Conservation (phyloP, 2,329 filamentous ascomycete genomes). For the Penicillium sp. region DNA sequence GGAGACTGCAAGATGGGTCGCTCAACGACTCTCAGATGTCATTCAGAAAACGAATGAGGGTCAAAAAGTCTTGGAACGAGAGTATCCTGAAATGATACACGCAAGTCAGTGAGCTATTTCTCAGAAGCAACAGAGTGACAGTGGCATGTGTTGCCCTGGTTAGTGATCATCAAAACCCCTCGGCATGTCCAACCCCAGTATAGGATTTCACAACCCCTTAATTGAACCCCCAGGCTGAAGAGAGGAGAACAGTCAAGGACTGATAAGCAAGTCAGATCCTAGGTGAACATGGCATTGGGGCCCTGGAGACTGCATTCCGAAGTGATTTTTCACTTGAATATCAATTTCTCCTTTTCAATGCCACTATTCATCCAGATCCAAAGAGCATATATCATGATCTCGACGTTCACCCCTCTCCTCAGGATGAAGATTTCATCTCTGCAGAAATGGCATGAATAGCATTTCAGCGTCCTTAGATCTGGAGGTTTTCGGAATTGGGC, state of each 20-base stretch:
- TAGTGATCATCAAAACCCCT: slow-evolving; percentile 9
- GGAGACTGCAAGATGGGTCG: slow-evolving; percentile 16
- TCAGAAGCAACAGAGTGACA: neutral
- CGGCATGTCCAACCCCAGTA: slow-evolving; percentile 14
- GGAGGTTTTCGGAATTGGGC: neutral
- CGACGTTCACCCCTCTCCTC: neutral
- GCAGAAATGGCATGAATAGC: neutral
- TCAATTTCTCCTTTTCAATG: slow-evolving; percentile 6
- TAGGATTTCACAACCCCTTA: slow-evolving; percentile 18
- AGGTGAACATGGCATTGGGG: neutral
- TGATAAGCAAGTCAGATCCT: slow-evolving; percentile 11
- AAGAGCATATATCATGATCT: neutral
- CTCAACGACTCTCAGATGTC: slow-evolving; percentile 26
- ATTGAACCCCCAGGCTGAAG: neutral
- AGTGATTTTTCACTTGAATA: slow-evolving; percentile 6
- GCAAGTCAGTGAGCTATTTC: neutral
- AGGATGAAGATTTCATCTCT: neutral
- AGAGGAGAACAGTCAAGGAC: slow-evolving; percentile 6
- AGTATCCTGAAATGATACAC: neutral
- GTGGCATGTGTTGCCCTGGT: slow-evolving; percentile 23
- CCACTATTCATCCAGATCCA: neutral
- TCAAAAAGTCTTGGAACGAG: slow-evolving; percentile 15
- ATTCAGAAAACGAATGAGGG: slow-evolving; percentile 28
- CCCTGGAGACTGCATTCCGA: slow-evolving; percentile 14
- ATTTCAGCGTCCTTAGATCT: neutral